Evolutionary conservation across 192 early-diverging fungal genomes (phyloP), one percentile per base, ranked within the genome.

Genomic region (Podila horticola): DNA sequence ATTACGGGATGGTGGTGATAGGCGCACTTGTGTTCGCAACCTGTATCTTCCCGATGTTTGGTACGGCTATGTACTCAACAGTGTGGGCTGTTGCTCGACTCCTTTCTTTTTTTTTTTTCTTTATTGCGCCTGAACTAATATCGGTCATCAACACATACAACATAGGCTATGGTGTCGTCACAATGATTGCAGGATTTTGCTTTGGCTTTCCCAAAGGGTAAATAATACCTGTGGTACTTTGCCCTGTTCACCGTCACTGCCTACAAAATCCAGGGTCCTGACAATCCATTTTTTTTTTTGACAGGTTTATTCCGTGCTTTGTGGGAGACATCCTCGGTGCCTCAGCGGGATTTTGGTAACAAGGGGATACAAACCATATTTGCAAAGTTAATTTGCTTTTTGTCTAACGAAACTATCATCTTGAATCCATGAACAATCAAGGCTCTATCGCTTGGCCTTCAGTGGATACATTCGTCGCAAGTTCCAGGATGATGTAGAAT

Each of bases 161-260:
- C 34, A 41, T 9, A 79, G 75, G 75, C 9, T 79, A 79, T n/a
- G 69, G 75, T 3, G 75, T 72, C 1, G 75, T 79, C 8, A 62
- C 69, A 2, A 79, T 79, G 75, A 29, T 79, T 5, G 71, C 69
- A 30, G 75, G 75, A 29, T 79, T 71, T 36, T 59, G 71, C 8
- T 79, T 62, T 60, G 75, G 75, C 34, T 51, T 79, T 22, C 75
- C 75, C 7, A 79, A 72, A 58, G 75, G 75, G 75, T 79, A 67
- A n/a, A 19, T n/a, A 26, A 41, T 28, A 26, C 24, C 8, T 26
- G 11, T 3, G 1, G 4, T 24, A 8, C 26, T 49, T 29, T 64
- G 3, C 12, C 1, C 4, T 36, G 31, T 1, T 41, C 2, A 1
- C 22, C 15, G 58, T 45, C 41, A 10, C 4, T 12, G 2, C 4